phyloP scores from a whole-genome alignment of 225 moss, liverwort and hornwort genomes.

The Marchantia polymorpha region DNA sequence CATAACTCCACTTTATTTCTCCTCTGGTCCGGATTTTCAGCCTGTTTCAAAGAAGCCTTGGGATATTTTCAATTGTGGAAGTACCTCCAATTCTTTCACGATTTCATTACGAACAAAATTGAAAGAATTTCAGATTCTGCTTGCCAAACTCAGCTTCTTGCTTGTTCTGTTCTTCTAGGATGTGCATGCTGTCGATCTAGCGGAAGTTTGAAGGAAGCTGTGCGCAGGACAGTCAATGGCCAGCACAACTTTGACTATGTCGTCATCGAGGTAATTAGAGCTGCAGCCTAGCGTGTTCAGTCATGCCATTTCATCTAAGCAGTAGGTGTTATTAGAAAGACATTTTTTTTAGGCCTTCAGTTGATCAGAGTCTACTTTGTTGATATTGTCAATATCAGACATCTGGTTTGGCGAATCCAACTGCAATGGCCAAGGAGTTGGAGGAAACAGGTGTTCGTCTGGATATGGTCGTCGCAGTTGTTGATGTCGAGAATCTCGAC shows the following conservation, averaged over 20 bases:
- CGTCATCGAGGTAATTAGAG: constrained; percentile 34
- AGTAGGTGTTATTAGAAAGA: background rate
- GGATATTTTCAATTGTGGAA: too few relatives aligned
- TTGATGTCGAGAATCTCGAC: constrained; percentile 47
- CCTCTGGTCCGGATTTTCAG: too few relatives aligned
- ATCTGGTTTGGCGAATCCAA: constrained; percentile 44
- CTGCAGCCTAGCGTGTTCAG: background rate
- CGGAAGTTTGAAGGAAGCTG: constrained; percentile 34
- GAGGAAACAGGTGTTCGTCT: constrained; percentile 42
- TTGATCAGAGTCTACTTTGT: background rate
- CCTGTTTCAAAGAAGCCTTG: too few relatives aligned
- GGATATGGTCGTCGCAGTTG: constrained; percentile 46
- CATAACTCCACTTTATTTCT: too few relatives aligned
- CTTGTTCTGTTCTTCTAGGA: constrained; percentile 15
- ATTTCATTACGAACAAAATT: too few relatives aligned
- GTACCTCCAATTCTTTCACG: too few relatives aligned
- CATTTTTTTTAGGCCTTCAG: background rate
- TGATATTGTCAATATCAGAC: constrained; percentile 25
- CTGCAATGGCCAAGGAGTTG: constrained; percentile 41
- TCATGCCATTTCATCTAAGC: background rate
- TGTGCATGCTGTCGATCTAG: constrained; percentile 40
- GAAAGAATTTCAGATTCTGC: background rate
- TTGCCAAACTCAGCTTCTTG: background rate
- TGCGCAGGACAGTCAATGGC: constrained; percentile 29
- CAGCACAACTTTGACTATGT: constrained; percentile 44